Evolutionary conservation across 352 stramenopile species (phyloP).

Genomic region (Globisporangium yorkense): DNA sequence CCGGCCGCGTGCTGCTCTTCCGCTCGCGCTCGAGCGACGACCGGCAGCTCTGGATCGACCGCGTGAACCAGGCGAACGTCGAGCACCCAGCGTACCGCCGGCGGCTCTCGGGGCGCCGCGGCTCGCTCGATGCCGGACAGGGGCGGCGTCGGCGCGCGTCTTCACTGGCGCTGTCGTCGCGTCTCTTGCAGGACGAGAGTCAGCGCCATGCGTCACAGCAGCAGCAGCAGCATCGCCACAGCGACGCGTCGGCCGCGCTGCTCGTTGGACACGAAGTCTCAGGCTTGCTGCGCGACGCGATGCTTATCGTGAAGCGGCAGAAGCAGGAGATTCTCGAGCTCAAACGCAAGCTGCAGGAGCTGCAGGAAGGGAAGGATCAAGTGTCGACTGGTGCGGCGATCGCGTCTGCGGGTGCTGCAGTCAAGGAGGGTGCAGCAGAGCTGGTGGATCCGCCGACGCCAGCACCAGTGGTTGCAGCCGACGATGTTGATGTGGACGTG

Average conservation of each 20-base stretch:
- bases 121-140: conserved; percentile 25
- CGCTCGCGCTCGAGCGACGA: conserved; percentile 42
- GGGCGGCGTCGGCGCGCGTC: conserved; percentile 16
- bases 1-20: conserved; percentile 56
- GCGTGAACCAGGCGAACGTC: conserved; percentile 29
- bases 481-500: not conserved
- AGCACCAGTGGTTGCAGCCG: not conserved
- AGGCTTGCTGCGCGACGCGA: conserved; percentile 59
- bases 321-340: conserved; percentile 67
- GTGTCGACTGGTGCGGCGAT: not conserved
- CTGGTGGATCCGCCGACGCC: not conserved
- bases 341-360: conserved; percentile 21
- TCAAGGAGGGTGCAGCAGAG: not conserved
- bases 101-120: conserved; percentile 6
- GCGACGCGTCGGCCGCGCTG: conserved; percentile 22
- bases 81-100: conserved; percentile 12
- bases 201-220: conserved; percentile 8
- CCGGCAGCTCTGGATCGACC: conserved; percentile 46
- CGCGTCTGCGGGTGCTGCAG: not conserved
- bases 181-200: conserved; percentile 11
- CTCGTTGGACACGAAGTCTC: conserved; percentile 35
- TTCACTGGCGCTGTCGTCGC: conserved; percentile 19
- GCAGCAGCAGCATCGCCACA: conserved; percentile 3
- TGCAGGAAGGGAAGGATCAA: conserved; percentile 8
- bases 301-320: conserved; percentile 61